phyloP scores from a whole-genome alignment of 495 filamentous ascomycete species.

The Aspergillus indologenus region DNA sequence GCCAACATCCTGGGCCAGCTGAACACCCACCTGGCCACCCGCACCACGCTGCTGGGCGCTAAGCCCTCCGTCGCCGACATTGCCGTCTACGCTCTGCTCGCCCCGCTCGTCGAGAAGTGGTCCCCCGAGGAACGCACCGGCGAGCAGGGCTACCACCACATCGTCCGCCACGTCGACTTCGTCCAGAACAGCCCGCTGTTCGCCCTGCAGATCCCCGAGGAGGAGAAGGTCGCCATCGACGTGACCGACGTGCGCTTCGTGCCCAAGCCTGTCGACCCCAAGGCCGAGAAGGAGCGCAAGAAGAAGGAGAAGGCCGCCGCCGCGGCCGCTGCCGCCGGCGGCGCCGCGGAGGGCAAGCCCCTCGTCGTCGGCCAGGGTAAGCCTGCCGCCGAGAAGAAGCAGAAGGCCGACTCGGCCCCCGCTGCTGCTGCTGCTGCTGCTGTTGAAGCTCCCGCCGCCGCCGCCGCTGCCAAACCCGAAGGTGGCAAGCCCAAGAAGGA shows the following conservation, averaged over 20 bases:
- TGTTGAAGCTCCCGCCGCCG: conserved; percentile 18
- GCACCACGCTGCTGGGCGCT: conserved; percentile 83
- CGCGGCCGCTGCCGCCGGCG: conserved; percentile 38
- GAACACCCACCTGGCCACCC: conserved; percentile 81
- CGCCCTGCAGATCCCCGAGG: conserved; percentile 63
- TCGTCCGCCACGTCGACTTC: conserved; percentile 90
- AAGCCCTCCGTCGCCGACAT: conserved; percentile 91
- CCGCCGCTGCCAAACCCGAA: conserved; percentile 38
- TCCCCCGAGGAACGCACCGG: conserved; percentile 84
- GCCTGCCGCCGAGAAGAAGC: conserved; percentile 36
- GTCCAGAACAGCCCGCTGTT: conserved; percentile 87
- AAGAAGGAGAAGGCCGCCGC: conserved; percentile 84
- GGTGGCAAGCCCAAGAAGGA: conserved; percentile 47
- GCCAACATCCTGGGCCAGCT: conserved; percentile 62
- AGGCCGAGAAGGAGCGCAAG: conserved; percentile 84
- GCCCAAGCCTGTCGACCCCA: conserved; percentile 75
- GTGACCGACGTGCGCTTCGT: conserved; percentile 75
- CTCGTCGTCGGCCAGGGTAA: conserved; percentile 45
- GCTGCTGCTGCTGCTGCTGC: not conserved
- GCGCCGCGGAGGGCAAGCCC: conserved; percentile 33
- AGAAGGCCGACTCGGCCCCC: conserved; percentile 24
- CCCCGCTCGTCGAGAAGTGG: conserved; percentile 77
- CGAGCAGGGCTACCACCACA: conserved; percentile 82
- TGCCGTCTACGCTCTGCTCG: conserved; percentile 77
- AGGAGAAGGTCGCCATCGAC: conserved; percentile 79